These are phyloP conservation scores for Linum tenue DNA, from an alignment of 345 rosid species.

Conservation along the genomic window DNA sequence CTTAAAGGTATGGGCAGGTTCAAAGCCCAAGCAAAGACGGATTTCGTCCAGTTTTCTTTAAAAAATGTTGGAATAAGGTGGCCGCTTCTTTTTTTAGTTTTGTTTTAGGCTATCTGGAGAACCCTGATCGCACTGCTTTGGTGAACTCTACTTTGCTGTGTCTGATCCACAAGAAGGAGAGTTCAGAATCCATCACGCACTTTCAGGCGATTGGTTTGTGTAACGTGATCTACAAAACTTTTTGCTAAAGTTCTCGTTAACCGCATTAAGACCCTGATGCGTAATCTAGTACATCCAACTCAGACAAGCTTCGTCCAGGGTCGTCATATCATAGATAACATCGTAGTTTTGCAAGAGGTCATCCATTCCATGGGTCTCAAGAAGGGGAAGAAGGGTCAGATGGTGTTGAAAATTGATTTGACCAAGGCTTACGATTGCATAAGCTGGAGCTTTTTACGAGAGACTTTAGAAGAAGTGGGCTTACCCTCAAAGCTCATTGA, in stretches of 20 bases:
- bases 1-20: not conserved
- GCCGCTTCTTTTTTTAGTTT: not conserved
- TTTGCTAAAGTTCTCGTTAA: not conserved
- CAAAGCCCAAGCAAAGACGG: not conserved
- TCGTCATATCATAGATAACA: not conserved
- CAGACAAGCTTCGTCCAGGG: not conserved
- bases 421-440: not conserved
- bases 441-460: not conserved
- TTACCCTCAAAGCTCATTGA: not conserved
- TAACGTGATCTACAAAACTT: not conserved
- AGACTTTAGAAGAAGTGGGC: not conserved
- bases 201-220: not conserved
- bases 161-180: no score
- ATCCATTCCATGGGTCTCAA: not conserved
- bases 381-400: no score
- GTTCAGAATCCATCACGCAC: not conserved
- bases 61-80: not conserved
- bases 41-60: not conserved
- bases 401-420: not conserved
- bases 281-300: not conserved
- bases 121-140: no score
- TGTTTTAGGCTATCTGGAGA: not conserved
- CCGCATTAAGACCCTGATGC: not conserved
- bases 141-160: no score
- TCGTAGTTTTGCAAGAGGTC: not conserved